Evolutionary conservation across 2,329 filamentous ascomycete genomes (phyloP), one percentile per base, ranked within the genome.

Genomic region (Xylariaceae sp.): DNA sequence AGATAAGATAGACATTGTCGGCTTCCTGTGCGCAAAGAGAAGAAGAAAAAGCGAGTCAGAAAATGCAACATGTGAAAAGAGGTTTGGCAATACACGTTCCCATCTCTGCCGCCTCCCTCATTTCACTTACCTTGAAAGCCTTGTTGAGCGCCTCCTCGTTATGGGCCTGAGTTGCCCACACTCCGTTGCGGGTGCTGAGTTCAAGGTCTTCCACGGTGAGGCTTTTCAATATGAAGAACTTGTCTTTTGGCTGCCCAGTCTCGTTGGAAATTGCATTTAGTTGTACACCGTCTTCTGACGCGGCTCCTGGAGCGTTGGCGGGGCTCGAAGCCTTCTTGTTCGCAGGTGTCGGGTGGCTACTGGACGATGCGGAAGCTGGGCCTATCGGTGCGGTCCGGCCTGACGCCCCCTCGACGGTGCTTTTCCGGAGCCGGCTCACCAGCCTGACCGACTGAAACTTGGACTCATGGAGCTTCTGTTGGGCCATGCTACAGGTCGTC

Each of bases 111-210:
- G 11, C 6, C 11, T 24, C 11, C 11, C 21, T 11, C 21, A 6
- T 24, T 24, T 11, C 7, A 24, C 55, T 48, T 62, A 89, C 88
- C 68, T 85, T 74, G 61, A 84, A 96, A 0, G 90, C 90, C 39
- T 77, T 74, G 59, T 94, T 96, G 39, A 97, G 64, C 2, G 69
- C 66, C n/a, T 82, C 74, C 59, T 97, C 90, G 41, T 97, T 97
- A 58, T 97, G 90, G 6, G 85, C 81, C 57, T 97, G 90, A 0
- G 90, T 97, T 2, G 90, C 88, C 90, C 90, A 97, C 1, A 90
- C 82, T 0, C 86, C 85, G 36, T 86, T 96, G 34, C 74, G 73
- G n/a, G 92, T 82, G 59, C 90, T 96, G 7, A 87, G 67, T 44
- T 96, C 88, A 17, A 97, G 69, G 59, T 97, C 90, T 56, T 95